A percentile compares a stretch with the other conserved stretches of the same genome.
phyloP scores from a whole-genome alignment of 768 basidiomycete species.

The Suillus cothurnatus region DNA sequence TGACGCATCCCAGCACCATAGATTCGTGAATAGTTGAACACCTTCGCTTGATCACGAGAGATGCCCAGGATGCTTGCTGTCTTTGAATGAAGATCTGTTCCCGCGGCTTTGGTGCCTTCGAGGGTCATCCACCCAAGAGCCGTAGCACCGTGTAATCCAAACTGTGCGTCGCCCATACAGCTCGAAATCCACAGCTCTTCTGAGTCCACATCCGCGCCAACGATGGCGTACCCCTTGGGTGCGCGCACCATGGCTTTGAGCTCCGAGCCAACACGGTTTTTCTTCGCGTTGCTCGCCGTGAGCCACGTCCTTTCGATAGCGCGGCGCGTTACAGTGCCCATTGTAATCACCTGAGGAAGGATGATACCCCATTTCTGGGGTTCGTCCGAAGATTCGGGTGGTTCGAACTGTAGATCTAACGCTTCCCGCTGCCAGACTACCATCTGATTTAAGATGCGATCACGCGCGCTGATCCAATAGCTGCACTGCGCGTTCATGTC shows the following conservation, averaged over 20 bases:
- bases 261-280: conserved; percentile 97
- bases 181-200: conserved; percentile 99
- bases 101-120: conserved; percentile 92
- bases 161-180: conserved; percentile 98
- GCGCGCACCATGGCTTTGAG: conserved; percentile 98
- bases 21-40: conserved; percentile 98
- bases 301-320: conserved; percentile 99
- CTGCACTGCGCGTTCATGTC: conserved; percentile 94
- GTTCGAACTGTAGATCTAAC: conserved; percentile 53
- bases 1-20: conserved; percentile 99
- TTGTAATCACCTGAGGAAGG: conserved; percentile 93
- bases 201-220: conserved; percentile 98
- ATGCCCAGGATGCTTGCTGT: conserved; percentile 92
- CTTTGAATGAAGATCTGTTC: conserved; percentile 96
- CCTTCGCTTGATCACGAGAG: conserved; percentile 93
- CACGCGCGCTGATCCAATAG: conserved; percentile 96
- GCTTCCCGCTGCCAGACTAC: conserved; percentile 76
- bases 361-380: conserved; percentile 83
- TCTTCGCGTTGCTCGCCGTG: conserved; percentile 97
- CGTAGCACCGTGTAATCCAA: conserved; percentile 94
- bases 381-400: conserved; percentile 18
- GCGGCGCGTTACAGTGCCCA: conserved; percentile 98
- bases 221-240: conserved; percentile 89
- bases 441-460: conserved; percentile 90
- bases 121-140: conserved; percentile 99